These are phyloP conservation scores for Blastobotrys illinoisensis DNA, from an alignment of 1,139 yeast species.

Conservation along the genomic window DNA sequence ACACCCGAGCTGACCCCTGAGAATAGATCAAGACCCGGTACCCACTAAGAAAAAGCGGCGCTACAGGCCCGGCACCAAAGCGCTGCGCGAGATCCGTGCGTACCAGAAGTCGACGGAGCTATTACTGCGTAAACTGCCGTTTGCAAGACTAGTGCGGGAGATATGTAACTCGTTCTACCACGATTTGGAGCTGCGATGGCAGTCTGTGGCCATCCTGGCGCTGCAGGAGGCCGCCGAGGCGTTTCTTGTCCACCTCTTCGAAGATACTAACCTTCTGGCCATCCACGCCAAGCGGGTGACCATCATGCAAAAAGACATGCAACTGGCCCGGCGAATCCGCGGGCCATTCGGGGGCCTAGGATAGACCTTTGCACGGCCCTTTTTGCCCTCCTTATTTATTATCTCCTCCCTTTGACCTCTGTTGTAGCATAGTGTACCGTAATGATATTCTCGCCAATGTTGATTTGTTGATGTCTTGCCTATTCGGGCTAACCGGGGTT, in stretches of 20 bases:
- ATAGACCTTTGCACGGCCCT: background rate
- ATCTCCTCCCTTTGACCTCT: background rate
- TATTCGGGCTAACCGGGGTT: too few relatives aligned
- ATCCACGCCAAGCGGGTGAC: conserved; percentile 92
- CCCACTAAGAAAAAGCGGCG: conserved; percentile 39
- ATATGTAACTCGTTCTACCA: conserved; percentile 61
- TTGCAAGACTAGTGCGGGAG: conserved; percentile 78
- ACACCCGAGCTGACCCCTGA: background rate
- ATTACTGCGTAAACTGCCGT: conserved; percentile 78
- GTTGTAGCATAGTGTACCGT: background rate
- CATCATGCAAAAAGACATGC: conserved; percentile 89
- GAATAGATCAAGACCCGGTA: conserved; percentile 13
- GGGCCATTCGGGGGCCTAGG: conserved; percentile 40
- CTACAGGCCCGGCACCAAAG: conserved; percentile 68
- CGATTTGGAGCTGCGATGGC: conserved; percentile 70
- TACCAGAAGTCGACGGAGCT: conserved; percentile 77
- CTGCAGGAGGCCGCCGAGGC: conserved; percentile 93
- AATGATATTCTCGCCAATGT: background rate
- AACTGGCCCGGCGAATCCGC: conserved; percentile 81
- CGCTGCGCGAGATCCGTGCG: conserved; percentile 70
- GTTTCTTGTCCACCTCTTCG: conserved; percentile 74
- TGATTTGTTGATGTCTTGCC: background rate
- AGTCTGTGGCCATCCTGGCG: conserved; percentile 79
- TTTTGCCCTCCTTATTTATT: background rate
- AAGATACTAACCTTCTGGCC: conserved; percentile 87